Evolutionary conservation across 148 eudicot species (phyloP).

Genomic region (Silene conica): DNA sequence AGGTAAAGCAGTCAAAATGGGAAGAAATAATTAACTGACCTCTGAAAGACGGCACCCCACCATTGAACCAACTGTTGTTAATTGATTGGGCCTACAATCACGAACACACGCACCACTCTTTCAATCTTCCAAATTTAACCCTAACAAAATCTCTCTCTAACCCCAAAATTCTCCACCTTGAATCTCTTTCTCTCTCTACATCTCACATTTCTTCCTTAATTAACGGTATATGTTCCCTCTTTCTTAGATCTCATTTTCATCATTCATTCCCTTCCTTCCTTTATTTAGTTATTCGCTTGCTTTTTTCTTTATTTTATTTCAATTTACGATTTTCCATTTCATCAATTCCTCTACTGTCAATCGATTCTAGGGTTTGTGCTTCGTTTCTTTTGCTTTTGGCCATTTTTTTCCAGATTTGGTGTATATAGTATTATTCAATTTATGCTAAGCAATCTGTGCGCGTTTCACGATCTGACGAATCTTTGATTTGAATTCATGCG

Average conservation of each 20-base stretch:
- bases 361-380: not conserved
- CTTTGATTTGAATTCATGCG: too few species aligned
- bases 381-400: not conserved
- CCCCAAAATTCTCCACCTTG: not conserved
- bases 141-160: not conserved
- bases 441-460: not conserved
- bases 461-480: too few species aligned
- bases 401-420: not conserved
- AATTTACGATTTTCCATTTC: not conserved
- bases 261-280: not conserved
- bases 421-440: too few species aligned
- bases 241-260: not conserved
- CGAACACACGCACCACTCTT: not conserved
- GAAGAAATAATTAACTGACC: too few species aligned
- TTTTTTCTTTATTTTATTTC: not conserved
- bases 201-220: slow-evolving; percentile 4
- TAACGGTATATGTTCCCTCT: slow-evolving; percentile 13
- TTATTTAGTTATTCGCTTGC: not conserved
- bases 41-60: too few species aligned
- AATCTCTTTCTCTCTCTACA: not conserved
- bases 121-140: too few species aligned
- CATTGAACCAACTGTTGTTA: too few species aligned
- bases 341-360: not conserved
- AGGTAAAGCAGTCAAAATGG: too few species aligned
- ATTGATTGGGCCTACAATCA: not conserved